Percentiles rank a stretch among this genome's conserved stretches.
Evolutionary conservation across 306 rosid genomes (phyloP).

Genomic region (Senna tora): DNA sequence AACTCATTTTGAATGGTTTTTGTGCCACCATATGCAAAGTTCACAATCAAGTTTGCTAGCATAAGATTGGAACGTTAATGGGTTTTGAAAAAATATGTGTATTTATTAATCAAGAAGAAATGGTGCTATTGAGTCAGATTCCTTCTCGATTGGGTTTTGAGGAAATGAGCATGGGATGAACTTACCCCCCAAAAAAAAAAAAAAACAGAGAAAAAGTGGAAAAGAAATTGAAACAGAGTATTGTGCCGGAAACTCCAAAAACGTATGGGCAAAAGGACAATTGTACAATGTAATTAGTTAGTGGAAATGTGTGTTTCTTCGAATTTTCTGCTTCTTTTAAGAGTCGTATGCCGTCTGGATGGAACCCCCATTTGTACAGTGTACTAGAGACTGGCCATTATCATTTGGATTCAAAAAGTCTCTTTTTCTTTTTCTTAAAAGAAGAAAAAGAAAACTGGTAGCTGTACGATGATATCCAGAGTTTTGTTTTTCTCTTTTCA

Average conservation of each 20-base stretch:
- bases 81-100: background rate
- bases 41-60: background rate
- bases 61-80: background rate
- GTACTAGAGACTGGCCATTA: background rate
- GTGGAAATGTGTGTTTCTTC: background rate
- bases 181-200: too few relatives aligned
- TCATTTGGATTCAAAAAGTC: background rate
- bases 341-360: background rate
- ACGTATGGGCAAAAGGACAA: background rate
- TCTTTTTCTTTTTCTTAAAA: background rate
- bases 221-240: background rate
- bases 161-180: background rate
- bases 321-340: background rate
- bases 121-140: background rate
- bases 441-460: background rate
- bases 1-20: slow-evolving; percentile 4
- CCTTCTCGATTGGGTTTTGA: background rate
- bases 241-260: background rate
- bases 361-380: background rate
- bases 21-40: background rate
- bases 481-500: background rate
- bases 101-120: background rate
- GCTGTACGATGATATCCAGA: background rate
- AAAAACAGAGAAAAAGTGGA: background rate
- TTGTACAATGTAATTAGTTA: background rate